Evolutionary conservation across 2,329 filamentous ascomycete genomes (phyloP).

Genomic region (Hymenoscyphus salicellus): DNA sequence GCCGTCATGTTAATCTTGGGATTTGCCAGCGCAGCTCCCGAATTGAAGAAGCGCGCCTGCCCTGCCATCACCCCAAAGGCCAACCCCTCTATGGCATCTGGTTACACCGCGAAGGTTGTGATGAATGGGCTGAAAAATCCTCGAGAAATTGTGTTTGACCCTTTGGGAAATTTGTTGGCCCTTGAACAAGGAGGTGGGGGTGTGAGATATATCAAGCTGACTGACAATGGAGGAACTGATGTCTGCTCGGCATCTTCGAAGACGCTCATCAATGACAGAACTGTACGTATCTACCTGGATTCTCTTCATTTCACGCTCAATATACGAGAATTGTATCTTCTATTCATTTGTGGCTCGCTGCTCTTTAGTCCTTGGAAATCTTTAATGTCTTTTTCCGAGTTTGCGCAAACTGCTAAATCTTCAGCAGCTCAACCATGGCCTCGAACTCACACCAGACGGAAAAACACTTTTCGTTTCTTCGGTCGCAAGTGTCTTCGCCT

Average conservation of each 20-base stretch:
- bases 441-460: slow-evolving; percentile 52
- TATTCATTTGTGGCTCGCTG: background rate
- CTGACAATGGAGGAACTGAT: slow-evolving; percentile 24
- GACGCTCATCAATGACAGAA: slow-evolving; percentile 22
- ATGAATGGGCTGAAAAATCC: slow-evolving; percentile 27
- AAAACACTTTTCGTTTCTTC: slow-evolving; percentile 57
- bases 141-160: slow-evolving; percentile 35
- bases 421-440: slow-evolving; percentile 52
- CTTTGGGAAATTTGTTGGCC: slow-evolving; percentile 33
- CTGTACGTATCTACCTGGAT: slow-evolving; percentile 7
- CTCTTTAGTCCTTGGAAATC: too few relatives aligned
- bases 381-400: too few relatives aligned
- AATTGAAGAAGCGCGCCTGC: background rate
- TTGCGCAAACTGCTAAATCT: background rate
- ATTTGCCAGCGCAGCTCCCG: too few relatives aligned
- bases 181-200: slow-evolving; percentile 32
- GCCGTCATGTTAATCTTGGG: too few relatives aligned
- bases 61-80: background rate
- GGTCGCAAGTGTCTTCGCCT: slow-evolving; percentile 56
- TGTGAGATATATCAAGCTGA: slow-evolving; percentile 25
- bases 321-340: too few relatives aligned
- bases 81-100: slow-evolving; percentile 25
- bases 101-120: slow-evolving; percentile 33
- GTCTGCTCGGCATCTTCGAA: slow-evolving; percentile 25
- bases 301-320: too few relatives aligned